Percentiles rank a stretch among this genome's conserved stretches.
These are phyloP conservation scores for Ensete ventricosum DNA, from an alignment of 176 grass and related monocot genomes.

Conservation along the genomic window DNA sequence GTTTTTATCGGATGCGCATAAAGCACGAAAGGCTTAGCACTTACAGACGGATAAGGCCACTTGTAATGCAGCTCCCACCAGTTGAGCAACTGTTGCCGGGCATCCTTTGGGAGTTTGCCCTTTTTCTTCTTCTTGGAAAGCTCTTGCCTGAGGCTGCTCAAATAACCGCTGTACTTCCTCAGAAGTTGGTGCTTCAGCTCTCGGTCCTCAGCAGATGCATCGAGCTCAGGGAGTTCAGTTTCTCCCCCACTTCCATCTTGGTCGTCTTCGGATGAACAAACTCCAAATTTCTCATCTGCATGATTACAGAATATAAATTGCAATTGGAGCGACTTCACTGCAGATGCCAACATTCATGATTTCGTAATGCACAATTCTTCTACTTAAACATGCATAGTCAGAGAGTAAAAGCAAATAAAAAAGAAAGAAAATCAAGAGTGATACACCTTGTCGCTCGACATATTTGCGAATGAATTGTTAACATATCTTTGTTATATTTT, in stretches of 20 bases:
- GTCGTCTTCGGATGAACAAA: slow-evolving; percentile 82
- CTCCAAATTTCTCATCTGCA: slow-evolving; percentile 25
- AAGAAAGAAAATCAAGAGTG: too few species aligned
- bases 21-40: not conserved
- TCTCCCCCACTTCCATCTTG: slow-evolving; percentile 84
- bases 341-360: too few species aligned
- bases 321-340: too few species aligned
- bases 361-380: too few species aligned
- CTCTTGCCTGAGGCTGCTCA: slow-evolving; percentile 96
- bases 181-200: slow-evolving; percentile 95
- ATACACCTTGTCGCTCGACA: too few species aligned
- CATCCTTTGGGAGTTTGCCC: slow-evolving; percentile 93
- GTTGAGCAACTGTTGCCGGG: slow-evolving; percentile 73
- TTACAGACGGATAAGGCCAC: slow-evolving; percentile 95
- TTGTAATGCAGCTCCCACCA: slow-evolving; percentile 99
- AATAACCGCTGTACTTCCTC: slow-evolving; percentile 96
- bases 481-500: too few species aligned
- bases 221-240: slow-evolving; percentile 65
- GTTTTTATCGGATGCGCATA: too few species aligned
- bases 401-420: too few species aligned
- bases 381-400: too few species aligned
- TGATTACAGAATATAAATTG: not conserved
- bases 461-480: too few species aligned
- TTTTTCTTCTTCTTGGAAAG: slow-evolving; percentile 99
- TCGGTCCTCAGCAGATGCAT: slow-evolving; percentile 66